These are phyloP conservation scores for Papiliotrema fonsecae DNA, from an alignment of 1,284 basidiomycete genomes.

Conservation along the genomic window DNA sequence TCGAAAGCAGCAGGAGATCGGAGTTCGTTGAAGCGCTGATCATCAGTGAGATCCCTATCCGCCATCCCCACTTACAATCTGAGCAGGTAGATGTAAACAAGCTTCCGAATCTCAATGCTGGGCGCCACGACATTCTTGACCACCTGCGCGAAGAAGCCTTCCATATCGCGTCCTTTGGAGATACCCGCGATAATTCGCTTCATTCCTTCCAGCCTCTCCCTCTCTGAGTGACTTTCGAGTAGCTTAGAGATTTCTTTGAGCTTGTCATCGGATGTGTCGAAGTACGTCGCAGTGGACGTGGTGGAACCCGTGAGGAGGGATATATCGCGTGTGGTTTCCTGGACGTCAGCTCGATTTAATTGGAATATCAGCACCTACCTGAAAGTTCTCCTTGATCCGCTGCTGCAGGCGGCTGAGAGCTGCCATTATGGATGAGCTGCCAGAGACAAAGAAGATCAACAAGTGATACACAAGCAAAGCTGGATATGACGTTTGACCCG, in stretches of 20 bases:
- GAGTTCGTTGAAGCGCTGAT: conserved; percentile 76
- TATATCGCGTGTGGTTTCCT: conserved; percentile 48
- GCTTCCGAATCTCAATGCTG: conserved; percentile 89
- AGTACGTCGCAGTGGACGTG: conserved; percentile 38
- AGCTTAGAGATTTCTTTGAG: conserved; percentile 65
- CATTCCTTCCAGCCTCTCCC: conserved; percentile 88
- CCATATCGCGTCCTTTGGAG: conserved; percentile 85
- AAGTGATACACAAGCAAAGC: background rate
- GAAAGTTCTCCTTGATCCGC: conserved; percentile 49
- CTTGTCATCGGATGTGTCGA: conserved; percentile 48
- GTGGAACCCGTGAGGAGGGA: conserved; percentile 36
- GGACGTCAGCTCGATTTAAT: background rate
- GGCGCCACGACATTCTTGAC: conserved; percentile 88
- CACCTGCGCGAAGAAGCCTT: conserved; percentile 87
- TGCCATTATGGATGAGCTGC: conserved; percentile 30
- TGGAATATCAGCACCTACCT: conserved; percentile 18
- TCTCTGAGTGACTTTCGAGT: conserved; percentile 76
- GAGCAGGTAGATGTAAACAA: conserved; percentile 95
- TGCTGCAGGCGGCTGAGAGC: conserved; percentile 45
- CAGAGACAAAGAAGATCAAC: background rate
- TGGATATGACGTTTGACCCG: too few species aligned
- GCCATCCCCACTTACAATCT: conserved; percentile 56
- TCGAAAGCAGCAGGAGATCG: conserved; percentile 89
- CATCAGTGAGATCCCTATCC: background rate
- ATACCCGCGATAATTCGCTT: conserved; percentile 90